A percentile compares a stretch with the other conserved stretches of the same genome.
Evolutionary conservation across 2,329 filamentous ascomycete genomes (phyloP).

Genomic region (Lecanoromycetidae sp.): DNA sequence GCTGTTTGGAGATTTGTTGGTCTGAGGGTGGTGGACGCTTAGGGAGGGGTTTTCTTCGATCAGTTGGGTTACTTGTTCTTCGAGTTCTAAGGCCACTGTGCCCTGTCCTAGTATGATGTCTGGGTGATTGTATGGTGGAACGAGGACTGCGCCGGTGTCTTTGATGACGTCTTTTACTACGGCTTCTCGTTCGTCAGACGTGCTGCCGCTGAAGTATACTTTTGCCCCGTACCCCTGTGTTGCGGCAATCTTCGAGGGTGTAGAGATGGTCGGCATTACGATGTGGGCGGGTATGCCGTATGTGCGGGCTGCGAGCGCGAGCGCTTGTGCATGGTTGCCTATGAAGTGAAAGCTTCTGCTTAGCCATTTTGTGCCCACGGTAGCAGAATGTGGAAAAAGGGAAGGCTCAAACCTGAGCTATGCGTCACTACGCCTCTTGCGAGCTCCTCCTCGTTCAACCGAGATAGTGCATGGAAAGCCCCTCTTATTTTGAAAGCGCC

Average conservation of each 20-base stretch:
- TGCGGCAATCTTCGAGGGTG: slow-evolving; percentile 74
- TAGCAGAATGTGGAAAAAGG: not conserved
- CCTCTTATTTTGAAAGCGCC: slow-evolving; percentile 90
- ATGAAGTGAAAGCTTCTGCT: not conserved
- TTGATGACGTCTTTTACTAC: slow-evolving; percentile 56
- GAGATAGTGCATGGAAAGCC: slow-evolving; percentile 71
- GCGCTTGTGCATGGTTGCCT: slow-evolving; percentile 93
- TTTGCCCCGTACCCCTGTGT: slow-evolving; percentile 66
- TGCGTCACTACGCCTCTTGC: slow-evolving; percentile 72
- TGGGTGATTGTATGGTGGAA: slow-evolving; percentile 87
- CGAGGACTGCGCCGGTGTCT: slow-evolving; percentile 61
- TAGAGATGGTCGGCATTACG: slow-evolving; percentile 80
- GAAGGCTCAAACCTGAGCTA: slow-evolving; percentile 55
- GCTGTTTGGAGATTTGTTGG: no score
- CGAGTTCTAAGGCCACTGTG: slow-evolving; percentile 73
- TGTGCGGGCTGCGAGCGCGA: slow-evolving; percentile 68
- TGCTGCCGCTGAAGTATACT: slow-evolving; percentile 72
- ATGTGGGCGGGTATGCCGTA: slow-evolving; percentile 69
- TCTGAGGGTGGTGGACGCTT: slow-evolving; percentile 21
- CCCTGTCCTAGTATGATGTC: slow-evolving; percentile 89
- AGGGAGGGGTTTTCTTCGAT: slow-evolving; percentile 29
- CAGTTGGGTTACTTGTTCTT: slow-evolving; percentile 54
- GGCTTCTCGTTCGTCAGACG: slow-evolving; percentile 67
- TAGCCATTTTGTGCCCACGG: not conserved
- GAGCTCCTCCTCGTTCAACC: slow-evolving; percentile 54